A percentile compares a stretch with the other conserved stretches of the same genome.
phyloP scores from a whole-genome alignment of 2,329 filamentous ascomycete genomes.

The Trichophyton rubrum region DNA sequence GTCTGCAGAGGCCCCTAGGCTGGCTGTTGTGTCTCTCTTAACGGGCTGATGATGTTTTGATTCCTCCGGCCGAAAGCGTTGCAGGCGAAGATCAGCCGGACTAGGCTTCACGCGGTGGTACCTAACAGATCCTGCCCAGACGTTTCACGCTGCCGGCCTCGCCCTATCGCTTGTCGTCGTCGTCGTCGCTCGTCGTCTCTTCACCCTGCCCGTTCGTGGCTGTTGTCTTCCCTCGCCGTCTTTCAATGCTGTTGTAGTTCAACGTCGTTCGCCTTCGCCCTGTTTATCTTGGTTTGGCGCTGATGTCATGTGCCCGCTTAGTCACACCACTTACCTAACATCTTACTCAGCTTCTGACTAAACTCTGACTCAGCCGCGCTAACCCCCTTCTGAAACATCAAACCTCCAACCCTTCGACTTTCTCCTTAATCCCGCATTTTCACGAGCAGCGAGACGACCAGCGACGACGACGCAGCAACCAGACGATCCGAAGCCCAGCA shows the following conservation, averaged over 20 bases:
- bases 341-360: background rate
- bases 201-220: background rate
- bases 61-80: background rate
- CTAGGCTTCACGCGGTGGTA: background rate
- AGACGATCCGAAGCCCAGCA: background rate
- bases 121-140: background rate
- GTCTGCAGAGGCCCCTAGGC: background rate
- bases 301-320: background rate
- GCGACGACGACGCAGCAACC: background rate
- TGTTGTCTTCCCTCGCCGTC: too few species aligned
- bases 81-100: background rate
- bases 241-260: background rate
- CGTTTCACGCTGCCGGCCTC: background rate
- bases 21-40: background rate
- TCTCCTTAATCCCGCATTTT: constrained; percentile 3
- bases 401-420: background rate
- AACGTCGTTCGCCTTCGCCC: background rate
- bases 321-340: background rate
- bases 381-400: background rate
- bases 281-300: background rate
- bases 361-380: background rate
- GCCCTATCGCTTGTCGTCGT: background rate
- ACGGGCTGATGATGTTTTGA: background rate
- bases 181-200: background rate
- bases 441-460: background rate